Base-by-base conservation (phyloP, 1,139 yeast species). In the Lodderomyces pseudojiufengensis region DNA sequence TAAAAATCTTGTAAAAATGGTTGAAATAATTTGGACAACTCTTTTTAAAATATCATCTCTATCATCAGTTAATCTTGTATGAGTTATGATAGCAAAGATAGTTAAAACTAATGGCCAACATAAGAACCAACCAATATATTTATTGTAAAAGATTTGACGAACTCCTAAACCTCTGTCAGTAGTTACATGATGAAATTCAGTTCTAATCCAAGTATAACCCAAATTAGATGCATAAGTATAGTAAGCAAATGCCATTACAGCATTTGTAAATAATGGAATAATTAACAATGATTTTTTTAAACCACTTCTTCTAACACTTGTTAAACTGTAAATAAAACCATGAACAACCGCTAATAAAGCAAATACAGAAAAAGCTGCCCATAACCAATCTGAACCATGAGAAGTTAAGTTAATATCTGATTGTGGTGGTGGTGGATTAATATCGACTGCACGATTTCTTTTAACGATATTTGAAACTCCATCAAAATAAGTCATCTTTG, bases 371-470 rank as follows among this genome's bases (percentile, higher is more conserved):
- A 81, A 78, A 13, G 66, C 83, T 1, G 87, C 74, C 86, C 86
- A 80, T 45, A 76, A 65, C 85, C 85, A 80, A 53, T 76, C 76
- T 6, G 84, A 76, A 49, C 87, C 87, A 46, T 75, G 78, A 9
- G 52, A 44, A 13, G 84, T 78, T 32, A 80, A 47, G 41, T 73
- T 76, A 50, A 78, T 71, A 43, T 73, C 78, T 37, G 69, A 56
- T 3, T 54, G 57, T 6, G 52, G 34, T 10, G 69, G 53, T 3
- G 64, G 57, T 13, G 77, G 70, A 49, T 80, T 80, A 39, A 75
- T 52, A 4, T 49, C 36, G 28, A 76, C 55, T 13, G 82, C 85
- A 36, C 69, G 59, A 55, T 79, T 80, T 29, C 48, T 42, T 29
- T 45, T 43, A 22, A 40, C 30, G 27, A 44, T 24, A 16, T 40